These are phyloP conservation scores for Barnettozyma sucrosica DNA, from an alignment of 805 yeast species.

Conservation along the genomic window DNA sequence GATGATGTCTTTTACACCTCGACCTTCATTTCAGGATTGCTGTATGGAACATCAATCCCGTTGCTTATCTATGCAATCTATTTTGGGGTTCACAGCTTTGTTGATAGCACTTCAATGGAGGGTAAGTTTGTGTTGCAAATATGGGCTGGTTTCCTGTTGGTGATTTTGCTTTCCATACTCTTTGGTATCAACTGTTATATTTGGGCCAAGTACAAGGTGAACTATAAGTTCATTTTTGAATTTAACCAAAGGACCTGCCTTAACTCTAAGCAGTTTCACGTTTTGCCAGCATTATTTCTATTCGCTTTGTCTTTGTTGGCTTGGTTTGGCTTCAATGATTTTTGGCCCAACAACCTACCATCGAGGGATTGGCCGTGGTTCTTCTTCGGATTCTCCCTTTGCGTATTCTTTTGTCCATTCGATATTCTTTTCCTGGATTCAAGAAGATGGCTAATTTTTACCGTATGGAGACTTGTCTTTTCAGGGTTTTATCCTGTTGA, in stretches of 20 bases:
- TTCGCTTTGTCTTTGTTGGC: constrained; percentile 53
- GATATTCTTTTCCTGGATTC: constrained; percentile 51
- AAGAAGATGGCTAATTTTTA: constrained; percentile 70
- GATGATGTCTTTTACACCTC: constrained; percentile 33
- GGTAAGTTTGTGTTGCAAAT: constrained; percentile 66
- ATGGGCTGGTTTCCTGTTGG: constrained; percentile 86
- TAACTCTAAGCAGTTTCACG: constrained; percentile 58
- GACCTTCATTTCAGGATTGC: constrained; percentile 59
- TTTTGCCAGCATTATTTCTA: constrained; percentile 56
- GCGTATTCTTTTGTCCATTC: constrained; percentile 56
- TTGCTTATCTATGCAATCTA: constrained; percentile 55
- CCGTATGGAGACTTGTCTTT: constrained; percentile 63
- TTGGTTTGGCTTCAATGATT: constrained; percentile 72
- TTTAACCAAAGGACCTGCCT: constrained; percentile 64
- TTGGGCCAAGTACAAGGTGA: constrained; percentile 73
- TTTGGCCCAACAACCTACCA: constrained; percentile 54
- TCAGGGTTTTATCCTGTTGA: constrained; percentile 94
- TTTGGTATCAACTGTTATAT: constrained; percentile 65
- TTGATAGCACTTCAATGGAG: constrained; percentile 42
- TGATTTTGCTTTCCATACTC: constrained; percentile 52
- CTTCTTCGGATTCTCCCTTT: constrained; percentile 48
- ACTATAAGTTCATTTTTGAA: constrained; percentile 90
- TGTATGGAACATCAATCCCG: constrained; percentile 67
- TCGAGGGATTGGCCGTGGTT: constrained; percentile 79
- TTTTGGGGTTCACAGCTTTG: constrained; percentile 40